Evolutionary conservation across 495 filamentous ascomycete genomes (phyloP), one percentile per base, ranked within the genome.

Genomic region (Glutinoglossum americanum): DNA sequence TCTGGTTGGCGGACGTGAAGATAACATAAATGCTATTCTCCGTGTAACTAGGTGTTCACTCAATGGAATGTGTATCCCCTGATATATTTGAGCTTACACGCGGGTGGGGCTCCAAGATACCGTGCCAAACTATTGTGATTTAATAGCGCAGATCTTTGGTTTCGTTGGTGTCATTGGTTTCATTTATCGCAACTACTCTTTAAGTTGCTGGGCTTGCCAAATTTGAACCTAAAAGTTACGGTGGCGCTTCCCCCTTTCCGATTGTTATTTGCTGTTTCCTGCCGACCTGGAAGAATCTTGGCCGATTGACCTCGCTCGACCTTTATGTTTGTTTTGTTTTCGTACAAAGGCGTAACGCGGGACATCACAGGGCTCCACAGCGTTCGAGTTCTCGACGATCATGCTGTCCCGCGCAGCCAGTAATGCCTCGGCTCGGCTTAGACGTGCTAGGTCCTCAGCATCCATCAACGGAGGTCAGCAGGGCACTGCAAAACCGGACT

Each of bases 381-480:
- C 60, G 3, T 13, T 21, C 41, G 19, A 45, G 10, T 7, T n/a
- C 41, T 21, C 9, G 4, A 23, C 15, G 37, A 66, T 58, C 54
- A 77, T 79, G 76, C 68, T 76, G 59, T 71, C 72, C 57, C 69
- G 70, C 30, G 66, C 66, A 55, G 72, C 69, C 54, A 62, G 66
- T 54, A 69, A 68, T 59, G 66, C 73, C 57, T 71, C 69, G 44
- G 67, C 69, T 51, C 68, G 70, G 37, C 72, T 83, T 53, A 73
- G 72, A 63, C 76, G 75, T 62, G 74, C 78, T 56, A 84, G 80
- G 65, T 87, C 84, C 19, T 70, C 76, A 47, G 76, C 77, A 51
- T 84, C 81, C 19, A 70, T 78, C 33, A 72, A 72, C 57, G 75
- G 70, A 49, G 58, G 60, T 21, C 62, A 64, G 25, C 60, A 62